Conservation (phyloP, 176 grass and related monocot species). For the Elymus sibiricus region DNA sequence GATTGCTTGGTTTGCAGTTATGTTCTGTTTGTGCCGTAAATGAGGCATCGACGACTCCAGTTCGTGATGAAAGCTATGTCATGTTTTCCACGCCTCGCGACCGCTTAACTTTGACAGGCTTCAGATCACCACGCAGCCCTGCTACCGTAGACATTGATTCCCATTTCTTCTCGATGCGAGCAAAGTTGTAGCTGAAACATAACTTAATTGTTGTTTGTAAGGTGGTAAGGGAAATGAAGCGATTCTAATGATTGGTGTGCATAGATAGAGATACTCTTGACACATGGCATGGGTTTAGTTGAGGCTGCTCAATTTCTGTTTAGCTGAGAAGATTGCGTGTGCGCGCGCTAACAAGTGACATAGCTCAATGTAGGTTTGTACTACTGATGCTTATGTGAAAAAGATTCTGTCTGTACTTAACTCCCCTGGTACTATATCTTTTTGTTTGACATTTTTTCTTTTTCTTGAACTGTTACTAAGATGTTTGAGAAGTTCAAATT, state of each 20-base stretch:
- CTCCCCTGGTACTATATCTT: neutral
- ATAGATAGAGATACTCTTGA: neutral
- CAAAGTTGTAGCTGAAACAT: conserved; percentile 18
- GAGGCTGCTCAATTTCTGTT: neutral
- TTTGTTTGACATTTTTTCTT: neutral
- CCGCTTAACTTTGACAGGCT: neutral
- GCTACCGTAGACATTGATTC: neutral
- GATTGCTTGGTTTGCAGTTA: neutral
- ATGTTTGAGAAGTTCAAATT: neutral
- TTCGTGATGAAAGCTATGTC: neutral
- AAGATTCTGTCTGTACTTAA: neutral
- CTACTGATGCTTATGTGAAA: neutral
- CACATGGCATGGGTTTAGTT: neutral
- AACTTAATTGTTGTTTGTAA: neutral
- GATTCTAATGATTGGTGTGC: neutral
- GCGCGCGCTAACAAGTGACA: neutral
- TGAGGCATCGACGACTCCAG: neutral
- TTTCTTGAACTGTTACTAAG: neutral
- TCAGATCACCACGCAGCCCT: neutral
- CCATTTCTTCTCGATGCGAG: neutral
- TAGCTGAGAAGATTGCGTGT: neutral
- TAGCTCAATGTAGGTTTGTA: neutral
- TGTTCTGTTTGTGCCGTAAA: neutral
- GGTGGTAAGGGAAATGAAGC: neutral
- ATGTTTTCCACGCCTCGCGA: neutral